Percentiles rank a stretch among this genome's conserved stretches.
These are phyloP conservation scores for Mycena amicta DNA, from an alignment of 768 basidiomycete genomes.

Conservation along the genomic window DNA sequence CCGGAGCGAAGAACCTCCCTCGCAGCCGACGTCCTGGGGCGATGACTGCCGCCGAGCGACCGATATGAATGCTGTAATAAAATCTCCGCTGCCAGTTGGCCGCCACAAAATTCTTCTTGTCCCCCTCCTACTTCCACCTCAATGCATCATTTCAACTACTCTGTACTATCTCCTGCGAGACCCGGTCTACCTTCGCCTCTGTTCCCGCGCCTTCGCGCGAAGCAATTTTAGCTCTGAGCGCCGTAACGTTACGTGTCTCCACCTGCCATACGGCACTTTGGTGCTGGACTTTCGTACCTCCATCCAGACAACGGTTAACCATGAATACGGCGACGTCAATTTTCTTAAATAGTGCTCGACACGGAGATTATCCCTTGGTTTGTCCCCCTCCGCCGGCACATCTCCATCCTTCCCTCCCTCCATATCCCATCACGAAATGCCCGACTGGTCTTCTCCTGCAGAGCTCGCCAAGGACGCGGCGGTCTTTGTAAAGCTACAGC, in stretches of 20 bases:
- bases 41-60: background rate
- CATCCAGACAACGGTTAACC: background rate
- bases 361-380: background rate
- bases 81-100: no score
- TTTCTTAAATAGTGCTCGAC: background rate
- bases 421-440: conserved; percentile 38
- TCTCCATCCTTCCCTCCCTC: background rate
- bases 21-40: background rate
- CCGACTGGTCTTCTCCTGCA: conserved; percentile 54
- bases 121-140: no score
- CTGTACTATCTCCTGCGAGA: no score
- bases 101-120: no score
- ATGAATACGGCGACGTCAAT: background rate
- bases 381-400: conserved; percentile 6
- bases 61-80: background rate
- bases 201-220: no score
- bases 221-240: background rate
- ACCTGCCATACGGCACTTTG: no score
- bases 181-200: no score
- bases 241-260: background rate
- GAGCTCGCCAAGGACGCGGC: conserved; percentile 51
- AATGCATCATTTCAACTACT: no score
- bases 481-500: conserved; percentile 55
- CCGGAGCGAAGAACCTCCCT: background rate
- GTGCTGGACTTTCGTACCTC: background rate